Conservation (phyloP, 2,329 filamentous ascomycete genomes). For the Thermomyces lanuginosus region DNA sequence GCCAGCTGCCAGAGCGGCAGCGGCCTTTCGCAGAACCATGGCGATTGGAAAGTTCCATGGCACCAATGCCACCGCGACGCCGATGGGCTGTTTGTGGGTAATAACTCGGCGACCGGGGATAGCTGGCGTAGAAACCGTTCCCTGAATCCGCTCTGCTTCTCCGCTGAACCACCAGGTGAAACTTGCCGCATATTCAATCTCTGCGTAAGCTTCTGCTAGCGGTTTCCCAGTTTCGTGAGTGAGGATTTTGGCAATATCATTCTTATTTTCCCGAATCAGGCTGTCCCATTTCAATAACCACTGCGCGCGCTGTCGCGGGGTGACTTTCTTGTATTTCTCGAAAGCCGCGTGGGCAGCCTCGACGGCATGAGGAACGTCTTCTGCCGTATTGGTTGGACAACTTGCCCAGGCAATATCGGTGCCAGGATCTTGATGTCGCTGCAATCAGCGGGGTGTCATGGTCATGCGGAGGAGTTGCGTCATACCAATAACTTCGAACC, state of each 20-base stretch:
- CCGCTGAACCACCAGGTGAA: conserved; percentile 74
- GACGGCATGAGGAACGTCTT: conserved; percentile 7
- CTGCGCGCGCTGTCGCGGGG: conserved; percentile 57
- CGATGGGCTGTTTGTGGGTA: conserved; percentile 69
- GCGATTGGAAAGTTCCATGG: conserved; percentile 80
- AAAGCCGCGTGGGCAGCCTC: conserved; percentile 24
- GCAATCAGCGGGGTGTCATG: background rate
- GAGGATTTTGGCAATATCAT: conserved; percentile 67
- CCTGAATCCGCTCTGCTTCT: conserved; percentile 58
- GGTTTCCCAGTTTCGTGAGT: conserved; percentile 88
- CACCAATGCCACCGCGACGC: conserved; percentile 67
- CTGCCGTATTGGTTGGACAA: conserved; percentile 5
- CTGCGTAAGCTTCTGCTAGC: conserved; percentile 54
- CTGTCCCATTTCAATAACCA: conserved; percentile 70
- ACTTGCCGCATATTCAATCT: conserved; percentile 54
- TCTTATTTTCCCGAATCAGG: conserved; percentile 58
- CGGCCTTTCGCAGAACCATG: conserved; percentile 40
- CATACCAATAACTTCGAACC: conserved; percentile 35
- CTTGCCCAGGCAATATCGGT: conserved; percentile 7
- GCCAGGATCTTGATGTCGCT: conserved; percentile 5
- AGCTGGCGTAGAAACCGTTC: conserved; percentile 56
- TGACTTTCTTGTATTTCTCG: conserved; percentile 46
- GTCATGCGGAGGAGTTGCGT: background rate
- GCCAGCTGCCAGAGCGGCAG: conserved; percentile 22
- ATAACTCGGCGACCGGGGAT: conserved; percentile 57